Conservation (phyloP, 1,139 yeast species). For the Hemisphaericaspora subhashii region DNA sequence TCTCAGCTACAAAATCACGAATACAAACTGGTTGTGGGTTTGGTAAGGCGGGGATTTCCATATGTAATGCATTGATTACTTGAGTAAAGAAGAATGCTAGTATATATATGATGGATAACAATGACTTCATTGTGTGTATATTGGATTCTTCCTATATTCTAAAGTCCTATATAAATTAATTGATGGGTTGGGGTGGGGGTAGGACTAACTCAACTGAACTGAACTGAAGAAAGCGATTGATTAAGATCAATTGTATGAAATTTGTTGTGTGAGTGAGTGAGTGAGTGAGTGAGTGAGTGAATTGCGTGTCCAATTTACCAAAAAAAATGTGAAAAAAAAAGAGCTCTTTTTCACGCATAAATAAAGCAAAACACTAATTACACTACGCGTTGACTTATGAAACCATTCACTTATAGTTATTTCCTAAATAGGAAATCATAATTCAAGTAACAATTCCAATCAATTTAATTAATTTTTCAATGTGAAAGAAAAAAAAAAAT, state of each 20-base stretch:
- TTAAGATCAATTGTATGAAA: no score
- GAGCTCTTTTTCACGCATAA: no score
- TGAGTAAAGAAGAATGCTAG: conserved; percentile 20
- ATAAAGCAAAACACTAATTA: no score
- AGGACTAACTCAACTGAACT: no score
- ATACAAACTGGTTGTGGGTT: conserved; percentile 59
- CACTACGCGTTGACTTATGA: background rate
- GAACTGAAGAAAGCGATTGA: no score
- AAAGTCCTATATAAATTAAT: no score
- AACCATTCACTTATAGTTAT: background rate
- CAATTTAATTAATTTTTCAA: background rate
- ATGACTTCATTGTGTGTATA: background rate
- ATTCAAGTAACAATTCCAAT: background rate
- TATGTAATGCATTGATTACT: conserved; percentile 33
- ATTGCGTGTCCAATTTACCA: background rate
- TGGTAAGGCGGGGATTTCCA: conserved; percentile 39
- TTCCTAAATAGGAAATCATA: conserved; percentile 6
- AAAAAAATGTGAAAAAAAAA: background rate
- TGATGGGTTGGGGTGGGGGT: no score
- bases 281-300: background rate
- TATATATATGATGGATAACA: conserved; percentile 5
- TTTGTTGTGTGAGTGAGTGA: no score
- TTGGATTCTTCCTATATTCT: no score
- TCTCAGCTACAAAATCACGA: conserved; percentile 84
- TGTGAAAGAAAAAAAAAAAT: conserved; percentile 1